These are phyloP conservation scores for Globisporangium paddicum DNA, from an alignment of 352 stramenopile genomes.

Conservation along the genomic window DNA sequence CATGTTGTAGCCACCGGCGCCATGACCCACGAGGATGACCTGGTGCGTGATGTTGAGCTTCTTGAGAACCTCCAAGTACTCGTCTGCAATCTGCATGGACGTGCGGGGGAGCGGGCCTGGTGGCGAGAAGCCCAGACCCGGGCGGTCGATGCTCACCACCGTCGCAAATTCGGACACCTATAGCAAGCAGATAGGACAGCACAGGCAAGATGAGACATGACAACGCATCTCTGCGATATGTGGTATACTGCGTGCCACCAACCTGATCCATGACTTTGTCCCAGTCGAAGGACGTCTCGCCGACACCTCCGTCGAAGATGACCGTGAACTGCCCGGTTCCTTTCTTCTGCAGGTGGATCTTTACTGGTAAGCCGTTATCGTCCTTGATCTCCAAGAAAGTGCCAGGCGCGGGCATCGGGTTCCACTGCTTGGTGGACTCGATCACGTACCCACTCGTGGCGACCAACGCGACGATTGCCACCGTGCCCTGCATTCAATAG, in stretches of 20 bases:
- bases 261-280: slow-evolving; percentile 59
- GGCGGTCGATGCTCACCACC: slow-evolving; percentile 65
- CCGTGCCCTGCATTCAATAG: slow-evolving; percentile 25
- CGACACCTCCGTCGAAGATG: slow-evolving; percentile 66
- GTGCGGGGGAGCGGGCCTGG: slow-evolving; percentile 40
- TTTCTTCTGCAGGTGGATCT: slow-evolving; percentile 49
- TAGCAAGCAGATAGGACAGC: background rate
- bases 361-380: slow-evolving; percentile 26
- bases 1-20: slow-evolving; percentile 81
- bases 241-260: background rate
- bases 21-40: slow-evolving; percentile 67
- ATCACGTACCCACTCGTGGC: slow-evolving; percentile 61
- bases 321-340: slow-evolving; percentile 53
- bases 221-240: background rate
- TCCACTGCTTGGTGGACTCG: slow-evolving; percentile 58
- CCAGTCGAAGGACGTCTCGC: slow-evolving; percentile 85
- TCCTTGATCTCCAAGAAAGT: slow-evolving; percentile 40
- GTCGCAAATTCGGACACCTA: slow-evolving; percentile 43
- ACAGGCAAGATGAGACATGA: background rate
- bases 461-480: slow-evolving; percentile 35
- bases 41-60: slow-evolving; percentile 49
- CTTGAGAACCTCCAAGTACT: slow-evolving; percentile 61
- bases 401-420: slow-evolving; percentile 44
- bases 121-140: slow-evolving; percentile 68
- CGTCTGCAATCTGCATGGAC: slow-evolving; percentile 46